Percentiles rank a stretch among this genome's conserved stretches.
phyloP scores from a whole-genome alignment of 768 basidiomycete species.

The Albatrellus ellisii region DNA sequence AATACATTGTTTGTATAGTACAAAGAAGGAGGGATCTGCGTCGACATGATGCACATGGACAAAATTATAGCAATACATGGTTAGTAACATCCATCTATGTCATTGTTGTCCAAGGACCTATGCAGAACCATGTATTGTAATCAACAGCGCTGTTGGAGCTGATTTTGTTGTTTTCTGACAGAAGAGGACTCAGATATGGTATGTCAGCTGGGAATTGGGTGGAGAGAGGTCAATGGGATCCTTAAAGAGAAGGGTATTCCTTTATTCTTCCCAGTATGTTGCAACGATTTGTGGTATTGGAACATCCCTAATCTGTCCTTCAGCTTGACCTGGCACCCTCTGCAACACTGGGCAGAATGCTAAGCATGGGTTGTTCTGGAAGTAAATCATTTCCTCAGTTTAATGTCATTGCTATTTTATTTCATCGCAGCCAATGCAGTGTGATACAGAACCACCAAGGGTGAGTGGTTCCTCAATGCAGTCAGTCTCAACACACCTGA shows the following conservation, averaged over 20 bases:
- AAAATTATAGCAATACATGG: slow-evolving; percentile 64
- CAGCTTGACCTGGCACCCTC: slow-evolving; percentile 65
- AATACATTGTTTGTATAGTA: too few relatives aligned
- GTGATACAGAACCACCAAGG: slow-evolving; percentile 80
- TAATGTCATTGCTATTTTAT: background rate
- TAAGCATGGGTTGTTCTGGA: slow-evolving; percentile 78
- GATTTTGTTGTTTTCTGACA: slow-evolving; percentile 21
- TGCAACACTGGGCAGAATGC: slow-evolving; percentile 79
- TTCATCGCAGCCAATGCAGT: slow-evolving; percentile 60
- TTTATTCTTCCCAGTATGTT: slow-evolving; percentile 69
- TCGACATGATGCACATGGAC: slow-evolving; percentile 74
- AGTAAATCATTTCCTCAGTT: slow-evolving; percentile 29
- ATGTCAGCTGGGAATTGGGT: slow-evolving; percentile 59
- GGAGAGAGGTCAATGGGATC: slow-evolving; percentile 61
- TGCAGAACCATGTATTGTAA: too few relatives aligned
- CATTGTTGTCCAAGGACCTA: background rate
- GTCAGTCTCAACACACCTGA: slow-evolving; percentile 29
- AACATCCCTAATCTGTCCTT: background rate
- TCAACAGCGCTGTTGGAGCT: too few relatives aligned
- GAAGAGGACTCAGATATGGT: slow-evolving; percentile 62
- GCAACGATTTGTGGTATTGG: background rate
- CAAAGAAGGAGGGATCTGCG: slow-evolving; percentile 52
- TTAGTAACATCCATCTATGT: slow-evolving; percentile 16
- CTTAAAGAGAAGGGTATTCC: slow-evolving; percentile 61
- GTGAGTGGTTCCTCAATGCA: slow-evolving; percentile 82